Evolutionary conservation across 805 yeast genomes (phyloP).

Genomic region (Yarrowia sp.): DNA sequence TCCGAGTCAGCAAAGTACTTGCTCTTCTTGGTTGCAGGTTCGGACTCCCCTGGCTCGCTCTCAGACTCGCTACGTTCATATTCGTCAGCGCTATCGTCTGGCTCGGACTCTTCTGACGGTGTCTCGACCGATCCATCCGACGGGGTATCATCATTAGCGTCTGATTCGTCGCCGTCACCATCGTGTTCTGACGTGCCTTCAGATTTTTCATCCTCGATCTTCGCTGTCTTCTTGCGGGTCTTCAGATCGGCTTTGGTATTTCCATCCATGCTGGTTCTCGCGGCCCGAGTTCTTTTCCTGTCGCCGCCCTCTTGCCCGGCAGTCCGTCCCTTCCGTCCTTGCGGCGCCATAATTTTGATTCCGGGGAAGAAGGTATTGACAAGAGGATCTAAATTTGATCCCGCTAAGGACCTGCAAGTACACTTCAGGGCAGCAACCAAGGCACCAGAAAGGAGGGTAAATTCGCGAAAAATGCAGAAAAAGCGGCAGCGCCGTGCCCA

Average conservation of each 20-base stretch:
- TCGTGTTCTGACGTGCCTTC: not conserved
- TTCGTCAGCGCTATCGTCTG: not conserved
- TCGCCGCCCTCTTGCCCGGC: not conserved
- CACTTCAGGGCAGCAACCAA: too few species aligned
- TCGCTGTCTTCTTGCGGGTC: not conserved
- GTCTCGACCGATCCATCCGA: not conserved
- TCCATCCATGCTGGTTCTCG: not conserved
- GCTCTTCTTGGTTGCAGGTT: not conserved
- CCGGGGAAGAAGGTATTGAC: not conserved
- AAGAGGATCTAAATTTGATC: not conserved
- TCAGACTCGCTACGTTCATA: not conserved
- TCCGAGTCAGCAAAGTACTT: constrained; percentile 6
- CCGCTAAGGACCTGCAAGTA: not conserved
- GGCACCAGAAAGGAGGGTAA: too few species aligned
- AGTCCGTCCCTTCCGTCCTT: constrained; percentile 6
- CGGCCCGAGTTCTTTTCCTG: not conserved
- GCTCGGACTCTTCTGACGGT: not conserved
- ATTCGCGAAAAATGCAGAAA: too few species aligned
- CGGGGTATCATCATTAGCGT: not conserved
- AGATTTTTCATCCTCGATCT: constrained; percentile 5
- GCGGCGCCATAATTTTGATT: not conserved
- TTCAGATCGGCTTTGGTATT: not conserved
- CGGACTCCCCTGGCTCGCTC: not conserved
- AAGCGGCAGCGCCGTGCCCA: too few species aligned
- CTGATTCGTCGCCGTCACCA: not conserved